phyloP scores from a whole-genome alignment of 257 asterid species.

The Solanum okadae region DNA sequence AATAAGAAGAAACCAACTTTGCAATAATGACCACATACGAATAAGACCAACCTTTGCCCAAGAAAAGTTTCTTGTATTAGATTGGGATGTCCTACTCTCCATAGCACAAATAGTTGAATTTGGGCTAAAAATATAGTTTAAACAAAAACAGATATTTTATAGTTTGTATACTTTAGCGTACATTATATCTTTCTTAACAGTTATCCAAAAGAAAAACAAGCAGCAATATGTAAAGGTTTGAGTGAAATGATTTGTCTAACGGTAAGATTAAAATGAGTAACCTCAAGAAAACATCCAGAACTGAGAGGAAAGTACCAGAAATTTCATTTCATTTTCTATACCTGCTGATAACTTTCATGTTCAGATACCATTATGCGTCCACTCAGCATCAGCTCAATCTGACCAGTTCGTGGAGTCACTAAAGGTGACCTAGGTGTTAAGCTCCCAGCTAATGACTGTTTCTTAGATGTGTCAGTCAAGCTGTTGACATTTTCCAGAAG shows the following conservation, averaged over 20 bases:
- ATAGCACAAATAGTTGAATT: neutral
- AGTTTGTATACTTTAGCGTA: too few relatives aligned
- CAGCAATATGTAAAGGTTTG: neutral
- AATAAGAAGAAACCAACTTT: neutral
- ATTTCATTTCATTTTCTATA: slow-evolving; percentile 8
- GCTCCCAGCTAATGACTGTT: slow-evolving; percentile 57
- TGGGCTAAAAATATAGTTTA: neutral
- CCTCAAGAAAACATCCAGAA: neutral
- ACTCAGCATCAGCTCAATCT: slow-evolving; percentile 62
- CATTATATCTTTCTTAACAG: neutral
- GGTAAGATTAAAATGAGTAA: neutral
- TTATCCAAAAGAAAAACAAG: neutral
- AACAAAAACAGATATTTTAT: neutral
- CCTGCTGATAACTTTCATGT: slow-evolving; percentile 87
- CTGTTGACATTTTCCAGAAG: slow-evolving; percentile 30
- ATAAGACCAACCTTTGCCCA: neutral
- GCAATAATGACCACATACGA: neutral
- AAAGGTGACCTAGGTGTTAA: slow-evolving; percentile 91
- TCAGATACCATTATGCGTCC: slow-evolving; percentile 65
- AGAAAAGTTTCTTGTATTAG: neutral
- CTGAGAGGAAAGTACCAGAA: neutral
- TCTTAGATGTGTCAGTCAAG: slow-evolving; percentile 36
- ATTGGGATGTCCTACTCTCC: neutral
- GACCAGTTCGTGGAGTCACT: slow-evolving; percentile 73
- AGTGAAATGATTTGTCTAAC: neutral